Percentiles rank a stretch among this genome's conserved stretches.
Conservation (phyloP, 305 asterid species). For the Solanum hybrid region DNA sequence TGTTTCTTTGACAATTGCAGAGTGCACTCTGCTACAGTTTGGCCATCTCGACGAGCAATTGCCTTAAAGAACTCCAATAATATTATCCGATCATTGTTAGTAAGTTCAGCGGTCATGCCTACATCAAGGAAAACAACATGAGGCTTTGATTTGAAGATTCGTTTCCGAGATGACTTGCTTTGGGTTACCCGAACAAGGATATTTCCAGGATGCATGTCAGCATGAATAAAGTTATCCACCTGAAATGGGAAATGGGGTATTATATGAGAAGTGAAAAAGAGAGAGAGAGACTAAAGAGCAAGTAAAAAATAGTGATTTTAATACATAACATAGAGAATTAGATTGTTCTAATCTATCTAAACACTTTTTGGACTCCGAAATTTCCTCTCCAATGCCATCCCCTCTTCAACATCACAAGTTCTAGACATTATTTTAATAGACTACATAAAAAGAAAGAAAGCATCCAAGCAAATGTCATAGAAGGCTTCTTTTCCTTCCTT, state of each 20-base stretch:
- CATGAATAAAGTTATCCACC: constrained; percentile 83
- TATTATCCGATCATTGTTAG: constrained; percentile 42
- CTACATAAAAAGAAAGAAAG: neutral
- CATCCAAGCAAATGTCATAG: neutral
- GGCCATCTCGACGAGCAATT: constrained; percentile 67
- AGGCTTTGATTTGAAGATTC: constrained; percentile 53
- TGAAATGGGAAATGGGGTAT: constrained; percentile 12
- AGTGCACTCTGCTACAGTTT: constrained; percentile 56
- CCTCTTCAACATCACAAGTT: neutral
- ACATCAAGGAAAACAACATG: constrained; percentile 67
- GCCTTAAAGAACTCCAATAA: constrained; percentile 61
- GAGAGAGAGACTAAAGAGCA: neutral
- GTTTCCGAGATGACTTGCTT: constrained; percentile 40
- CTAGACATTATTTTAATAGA: neutral
- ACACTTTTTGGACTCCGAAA: neutral
- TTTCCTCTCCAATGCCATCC: neutral
- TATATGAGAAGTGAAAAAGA: neutral
- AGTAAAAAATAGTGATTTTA: neutral
- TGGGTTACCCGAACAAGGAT: constrained; percentile 54
- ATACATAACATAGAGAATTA: neutral
- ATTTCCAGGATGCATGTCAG: constrained; percentile 88
- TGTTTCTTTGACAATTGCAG: constrained; percentile 54
- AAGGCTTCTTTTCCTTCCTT: neutral
- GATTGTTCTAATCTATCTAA: neutral
- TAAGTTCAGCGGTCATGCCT: constrained; percentile 85